Conservation (phyloP, 768 basidiomycete species). For the Suillus decipiens region DNA sequence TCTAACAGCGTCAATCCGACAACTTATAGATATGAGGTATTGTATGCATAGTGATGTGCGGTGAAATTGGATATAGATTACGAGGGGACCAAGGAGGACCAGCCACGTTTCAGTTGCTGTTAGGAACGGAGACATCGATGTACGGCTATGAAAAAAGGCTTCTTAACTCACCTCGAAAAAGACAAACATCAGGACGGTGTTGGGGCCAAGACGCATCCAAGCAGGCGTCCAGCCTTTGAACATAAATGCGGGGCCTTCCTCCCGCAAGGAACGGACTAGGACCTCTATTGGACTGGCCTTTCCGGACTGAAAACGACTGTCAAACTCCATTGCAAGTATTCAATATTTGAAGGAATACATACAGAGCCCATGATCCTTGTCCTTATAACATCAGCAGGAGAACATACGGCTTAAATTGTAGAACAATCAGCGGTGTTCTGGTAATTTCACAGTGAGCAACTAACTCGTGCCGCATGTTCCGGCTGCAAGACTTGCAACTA, state of each 20-base stretch:
- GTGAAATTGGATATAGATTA: neutral
- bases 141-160: neutral
- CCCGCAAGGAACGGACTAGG: constrained; percentile 57
- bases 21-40: neutral
- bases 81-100: constrained; percentile 34
- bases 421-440: neutral
- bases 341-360: constrained; percentile 23
- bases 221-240: constrained; percentile 92
- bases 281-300: constrained; percentile 51
- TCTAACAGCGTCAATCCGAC: neutral
- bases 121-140: constrained; percentile 13
- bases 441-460: constrained; percentile 23
- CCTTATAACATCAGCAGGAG: constrained; percentile 75
- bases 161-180: constrained; percentile 69
- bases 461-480: constrained; percentile 79
- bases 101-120: constrained; percentile 73
- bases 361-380: constrained; percentile 81
- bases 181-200: constrained; percentile 82
- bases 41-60: neutral
- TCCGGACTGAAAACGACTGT: constrained; percentile 44
- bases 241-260: constrained; percentile 77
- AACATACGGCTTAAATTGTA: constrained; percentile 60
- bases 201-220: constrained; percentile 81
- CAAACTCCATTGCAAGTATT: neutral
- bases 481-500: constrained; percentile 65